phyloP scores from a whole-genome alignment of 805 yeast species.

The Suhomyces prunicola region DNA sequence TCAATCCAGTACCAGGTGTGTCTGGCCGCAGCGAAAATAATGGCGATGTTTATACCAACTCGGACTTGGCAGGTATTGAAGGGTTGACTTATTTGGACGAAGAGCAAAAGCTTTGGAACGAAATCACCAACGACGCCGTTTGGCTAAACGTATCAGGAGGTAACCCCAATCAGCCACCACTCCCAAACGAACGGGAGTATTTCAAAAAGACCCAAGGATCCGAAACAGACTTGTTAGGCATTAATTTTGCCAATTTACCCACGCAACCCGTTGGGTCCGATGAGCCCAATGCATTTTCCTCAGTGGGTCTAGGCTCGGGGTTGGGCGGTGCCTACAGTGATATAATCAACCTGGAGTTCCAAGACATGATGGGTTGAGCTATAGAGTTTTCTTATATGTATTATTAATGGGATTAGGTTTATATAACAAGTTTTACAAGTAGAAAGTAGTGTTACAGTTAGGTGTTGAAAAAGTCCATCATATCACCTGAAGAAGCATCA shows the following conservation, averaged over 20 bases:
- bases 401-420: background rate
- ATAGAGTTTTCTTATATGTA: background rate
- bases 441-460: conserved; percentile 7
- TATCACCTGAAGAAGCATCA: conserved; percentile 5
- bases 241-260: conserved; percentile 1
- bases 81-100: conserved; percentile 41
- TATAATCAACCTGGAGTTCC: conserved; percentile 38
- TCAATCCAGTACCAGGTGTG: conserved; percentile 12
- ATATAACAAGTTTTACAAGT: background rate
- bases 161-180: conserved; percentile 18
- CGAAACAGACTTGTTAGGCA: background rate
- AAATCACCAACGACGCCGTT: conserved; percentile 70
- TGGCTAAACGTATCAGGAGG: conserved; percentile 51
- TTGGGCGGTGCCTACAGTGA: conserved; percentile 33
- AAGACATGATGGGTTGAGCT: conserved; percentile 14
- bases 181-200: background rate
- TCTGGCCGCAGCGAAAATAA: background rate
- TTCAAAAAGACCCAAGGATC: conserved; percentile 3
- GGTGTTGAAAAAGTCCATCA: conserved; percentile 28
- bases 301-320: conserved; percentile 2
- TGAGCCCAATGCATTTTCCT: background rate
- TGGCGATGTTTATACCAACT: conserved; percentile 32
- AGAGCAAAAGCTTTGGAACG: conserved; percentile 66
- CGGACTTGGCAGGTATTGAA: conserved; percentile 42
- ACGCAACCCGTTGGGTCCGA: background rate